Evolutionary conservation across 495 filamentous ascomycete species (phyloP).

Genomic region (Xylona heveae): DNA sequence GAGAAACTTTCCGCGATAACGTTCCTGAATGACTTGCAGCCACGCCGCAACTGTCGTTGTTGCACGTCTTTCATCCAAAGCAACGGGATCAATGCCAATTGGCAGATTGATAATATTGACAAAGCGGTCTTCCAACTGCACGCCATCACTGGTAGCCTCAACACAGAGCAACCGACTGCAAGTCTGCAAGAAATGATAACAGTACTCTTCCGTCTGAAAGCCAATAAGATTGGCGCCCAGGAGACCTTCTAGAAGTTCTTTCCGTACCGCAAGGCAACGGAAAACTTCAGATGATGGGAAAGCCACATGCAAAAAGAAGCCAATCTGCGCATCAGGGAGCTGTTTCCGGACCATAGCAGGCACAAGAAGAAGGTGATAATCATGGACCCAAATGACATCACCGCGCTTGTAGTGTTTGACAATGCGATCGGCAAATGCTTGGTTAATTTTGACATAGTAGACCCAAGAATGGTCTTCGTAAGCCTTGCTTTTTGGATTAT

Average conservation of each 20-base stretch:
- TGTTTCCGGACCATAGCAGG: slow-evolving; percentile 75
- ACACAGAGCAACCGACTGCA: slow-evolving; percentile 73
- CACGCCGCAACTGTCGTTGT: slow-evolving; percentile 52
- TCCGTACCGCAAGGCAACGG: slow-evolving; percentile 65
- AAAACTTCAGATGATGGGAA: slow-evolving; percentile 94
- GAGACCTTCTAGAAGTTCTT: slow-evolving; percentile 71
- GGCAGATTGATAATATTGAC: slow-evolving; percentile 58
- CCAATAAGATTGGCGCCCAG: slow-evolving; percentile 77
- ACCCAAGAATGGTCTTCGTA: slow-evolving; percentile 92
- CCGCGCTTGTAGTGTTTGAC: slow-evolving; percentile 78
- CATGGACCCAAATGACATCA: slow-evolving; percentile 83
- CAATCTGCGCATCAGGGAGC: slow-evolving; percentile 73
- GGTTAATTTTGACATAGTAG: slow-evolving; percentile 77
- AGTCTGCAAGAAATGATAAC: slow-evolving; percentile 80
- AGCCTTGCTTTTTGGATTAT: slow-evolving; percentile 91
- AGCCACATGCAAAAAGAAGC: slow-evolving; percentile 84
- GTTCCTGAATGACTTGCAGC: slow-evolving; percentile 55
- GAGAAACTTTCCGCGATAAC: slow-evolving; percentile 65
- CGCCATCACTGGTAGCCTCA: slow-evolving; percentile 67
- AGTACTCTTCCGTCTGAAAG: slow-evolving; percentile 84
- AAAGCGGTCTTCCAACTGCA: slow-evolving; percentile 83
- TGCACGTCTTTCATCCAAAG: slow-evolving; percentile 46
- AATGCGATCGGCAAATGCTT: slow-evolving; percentile 75
- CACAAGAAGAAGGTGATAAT: slow-evolving; percentile 87
- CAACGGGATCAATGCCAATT: slow-evolving; percentile 70